Base-by-base conservation (phyloP, 768 basidiomycete species). In the Megacollybia marginata region DNA sequence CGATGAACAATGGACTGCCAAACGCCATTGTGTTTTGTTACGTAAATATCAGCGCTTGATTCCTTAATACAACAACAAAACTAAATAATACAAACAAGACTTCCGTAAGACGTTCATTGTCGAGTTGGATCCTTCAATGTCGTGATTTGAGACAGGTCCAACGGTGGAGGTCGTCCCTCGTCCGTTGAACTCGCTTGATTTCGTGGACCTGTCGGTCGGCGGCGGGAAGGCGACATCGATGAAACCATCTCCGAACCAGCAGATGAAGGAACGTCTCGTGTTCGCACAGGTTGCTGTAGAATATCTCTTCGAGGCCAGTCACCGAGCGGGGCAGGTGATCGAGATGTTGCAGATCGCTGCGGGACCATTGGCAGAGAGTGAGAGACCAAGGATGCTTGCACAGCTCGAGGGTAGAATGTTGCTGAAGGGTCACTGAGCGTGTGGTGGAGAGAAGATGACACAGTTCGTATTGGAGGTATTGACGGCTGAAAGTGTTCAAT, bases 301-400 rank as follows among this genome's bases (percentile, higher is more conserved):
- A 66, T 63, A 54, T 80, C 71, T 10, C 59, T 55, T 18, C 74
- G 72, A 34, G 79, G 82, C 80, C 82, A 82, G 33, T 76, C 63
- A 15, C 78, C 76, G 1, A 82, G 61, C 3, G 74, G 76, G 23
- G 73, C 65, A 31, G 76, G 72, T 46, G 56, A 44, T 40, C 13
- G 47, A 35, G 16, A 48, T 34, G 8, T 47, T 8, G 19, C 42
- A 40, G 9, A 10, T 38, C 10, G 16, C 46, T 46, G 36, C 43
- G 10, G 18, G 35, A 47, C 19, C n/a, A 34, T 31, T 6, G 23
- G 23, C 23, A 2, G 23, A n/a, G 42, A 15, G 45, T 32, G 35
- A 32, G 52, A 44, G 53, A 52, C 52, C 46, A 62, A 43, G 12
- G 58, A 50, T 32, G 52, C 54, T 33, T 59, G 59, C 42, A 65